phyloP scores from a whole-genome alignment of 1,284 basidiomycete species.

The Fomitopsis betulina region DNA sequence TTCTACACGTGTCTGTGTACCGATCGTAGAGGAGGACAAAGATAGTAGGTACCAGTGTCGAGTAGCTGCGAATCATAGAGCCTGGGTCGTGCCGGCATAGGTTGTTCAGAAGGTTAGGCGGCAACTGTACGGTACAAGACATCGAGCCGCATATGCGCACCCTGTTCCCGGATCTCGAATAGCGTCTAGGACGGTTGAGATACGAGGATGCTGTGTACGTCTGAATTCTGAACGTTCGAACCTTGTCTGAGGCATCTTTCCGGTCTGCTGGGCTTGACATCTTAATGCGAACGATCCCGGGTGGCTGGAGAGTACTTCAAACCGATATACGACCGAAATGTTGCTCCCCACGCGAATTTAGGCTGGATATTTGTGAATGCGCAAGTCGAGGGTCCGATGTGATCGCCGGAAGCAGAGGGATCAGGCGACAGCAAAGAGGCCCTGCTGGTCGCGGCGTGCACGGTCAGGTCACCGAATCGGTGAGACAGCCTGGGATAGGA shows the following conservation, averaged over 20 bases:
- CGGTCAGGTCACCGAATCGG: neutral
- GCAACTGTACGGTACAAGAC: neutral
- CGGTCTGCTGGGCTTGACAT: neutral
- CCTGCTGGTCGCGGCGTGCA: conserved; percentile 6
- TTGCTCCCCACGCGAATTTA: neutral
- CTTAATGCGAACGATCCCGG: neutral
- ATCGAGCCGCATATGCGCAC: neutral
- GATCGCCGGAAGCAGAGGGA: neutral
- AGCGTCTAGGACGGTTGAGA: neutral
- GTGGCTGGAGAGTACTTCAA: neutral
- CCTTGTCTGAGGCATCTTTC: neutral
- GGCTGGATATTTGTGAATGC: neutral
- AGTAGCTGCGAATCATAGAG: neutral
- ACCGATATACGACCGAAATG: neutral
- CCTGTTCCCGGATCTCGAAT: conserved; percentile 1
- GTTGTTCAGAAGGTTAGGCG: neutral
- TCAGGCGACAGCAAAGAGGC: neutral
- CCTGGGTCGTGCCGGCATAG: neutral
- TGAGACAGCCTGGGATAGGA: conserved; percentile 10
- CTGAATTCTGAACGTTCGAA: neutral
- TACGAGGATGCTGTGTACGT: neutral
- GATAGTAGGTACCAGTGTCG: neutral
- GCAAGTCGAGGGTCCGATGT: neutral
- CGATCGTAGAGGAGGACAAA: neutral
- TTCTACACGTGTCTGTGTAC: conserved; percentile 1